Base-by-base conservation (phyloP, 352 stramenopile species). In the Phytophthora pisi region DNA sequence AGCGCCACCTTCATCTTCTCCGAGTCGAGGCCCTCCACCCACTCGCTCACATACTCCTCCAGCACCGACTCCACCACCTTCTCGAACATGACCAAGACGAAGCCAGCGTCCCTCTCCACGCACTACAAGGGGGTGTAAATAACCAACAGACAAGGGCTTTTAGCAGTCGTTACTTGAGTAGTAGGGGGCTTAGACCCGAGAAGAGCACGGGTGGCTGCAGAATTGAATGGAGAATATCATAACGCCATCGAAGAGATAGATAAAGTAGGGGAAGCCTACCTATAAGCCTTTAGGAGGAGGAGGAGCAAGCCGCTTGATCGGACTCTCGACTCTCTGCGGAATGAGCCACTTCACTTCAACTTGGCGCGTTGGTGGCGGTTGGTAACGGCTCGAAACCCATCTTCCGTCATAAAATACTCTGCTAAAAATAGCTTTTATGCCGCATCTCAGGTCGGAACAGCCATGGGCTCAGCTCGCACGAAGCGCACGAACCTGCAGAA, bases 1-100 rank as follows among this genome's bases (percentile, higher is more conserved):
- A 96, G 68, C 40, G 80, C 88, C 56, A 96, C 71, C 69, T 93
- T 93, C 84, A 95, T 96, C 74, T 94, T 93, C 81, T 95, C 85
- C 43, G 86, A 84, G 60, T 96, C 86, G 42, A 96, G 75, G 0
- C 85, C 88, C 34, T 95, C 88, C 62, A 96, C 77, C 85, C 88
- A 96, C 68, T 92, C 86, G 10, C 83, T 93, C 51, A 96, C 79
- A 60, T 96, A 95, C 76, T 96, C 86, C 61, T 91, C 88, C 45
- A 96, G 64, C 46, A 96, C 81, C 20, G 86, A 91, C 56, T 96
- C 86, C 57, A 96, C 75, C 8, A 93, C 77, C 60, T 91, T 93
- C 72, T 95, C 86, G 72, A 96, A 92, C 88, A 96, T 96, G 26
- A 30, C 31, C 26, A 40, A 23, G 30, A 10, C 30, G 7, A 2